Conservation (phyloP, 164 flowering plant genomes). For the Macadamia integrifolia region DNA sequence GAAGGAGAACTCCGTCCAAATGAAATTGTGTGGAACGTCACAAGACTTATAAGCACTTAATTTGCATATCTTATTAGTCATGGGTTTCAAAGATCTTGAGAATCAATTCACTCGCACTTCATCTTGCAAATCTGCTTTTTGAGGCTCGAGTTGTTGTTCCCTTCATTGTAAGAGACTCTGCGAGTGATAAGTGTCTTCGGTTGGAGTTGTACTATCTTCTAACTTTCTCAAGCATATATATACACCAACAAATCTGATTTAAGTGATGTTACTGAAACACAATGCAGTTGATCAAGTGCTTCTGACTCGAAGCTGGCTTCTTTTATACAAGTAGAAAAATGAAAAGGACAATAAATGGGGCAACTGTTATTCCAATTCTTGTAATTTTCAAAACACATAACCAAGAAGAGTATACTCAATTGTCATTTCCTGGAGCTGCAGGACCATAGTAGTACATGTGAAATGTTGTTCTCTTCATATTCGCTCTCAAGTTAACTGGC, state of each 20-base stretch:
- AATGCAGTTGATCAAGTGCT: not conserved
- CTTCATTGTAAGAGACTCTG: too few species aligned
- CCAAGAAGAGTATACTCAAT: not conserved
- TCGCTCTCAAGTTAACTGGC: conserved; percentile 2
- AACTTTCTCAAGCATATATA: not conserved
- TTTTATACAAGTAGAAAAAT: not conserved
- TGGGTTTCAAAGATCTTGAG: too few species aligned
- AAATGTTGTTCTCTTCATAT: not conserved
- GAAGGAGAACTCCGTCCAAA: too few species aligned
- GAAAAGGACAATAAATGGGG: not conserved
- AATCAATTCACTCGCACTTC: too few species aligned
- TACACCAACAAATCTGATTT: not conserved
- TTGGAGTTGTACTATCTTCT: not conserved
- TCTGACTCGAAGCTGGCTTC: not conserved
- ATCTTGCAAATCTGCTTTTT: too few species aligned
- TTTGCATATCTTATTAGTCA: too few species aligned
- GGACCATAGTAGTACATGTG: not conserved
- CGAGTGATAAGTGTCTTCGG: too few species aligned
- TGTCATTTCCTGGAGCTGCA: not conserved
- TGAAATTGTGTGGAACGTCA: too few species aligned
- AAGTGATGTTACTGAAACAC: not conserved
- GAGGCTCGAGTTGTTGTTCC: too few species aligned
- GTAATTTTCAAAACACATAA: not conserved
- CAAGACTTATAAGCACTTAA: too few species aligned
- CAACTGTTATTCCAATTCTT: not conserved